Evolutionary conservation across 257 asterid genomes (phyloP).

Genomic region (Parsonsia alboflavescens): DNA sequence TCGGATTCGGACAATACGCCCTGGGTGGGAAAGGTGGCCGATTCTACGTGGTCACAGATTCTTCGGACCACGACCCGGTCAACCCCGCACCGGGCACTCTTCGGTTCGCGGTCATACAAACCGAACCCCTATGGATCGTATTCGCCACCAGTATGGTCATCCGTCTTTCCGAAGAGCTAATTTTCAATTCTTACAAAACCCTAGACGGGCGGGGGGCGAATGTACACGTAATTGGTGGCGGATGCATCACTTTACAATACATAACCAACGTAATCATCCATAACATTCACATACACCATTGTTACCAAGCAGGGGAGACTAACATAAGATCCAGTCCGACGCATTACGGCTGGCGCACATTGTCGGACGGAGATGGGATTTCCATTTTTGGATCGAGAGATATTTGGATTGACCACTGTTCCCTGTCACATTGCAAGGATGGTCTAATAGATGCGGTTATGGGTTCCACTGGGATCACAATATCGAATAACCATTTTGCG

Average conservation of each 20-base stretch:
- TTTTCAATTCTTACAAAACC: constrained; percentile 67
- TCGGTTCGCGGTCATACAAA: constrained; percentile 57
- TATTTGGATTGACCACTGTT: constrained; percentile 72
- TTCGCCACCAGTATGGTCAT: constrained; percentile 60
- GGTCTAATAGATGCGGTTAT: constrained; percentile 65
- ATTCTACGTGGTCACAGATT: constrained; percentile 60
- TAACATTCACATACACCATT: constrained; percentile 59
- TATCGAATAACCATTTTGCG: constrained; percentile 58
- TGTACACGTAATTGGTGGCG: constrained; percentile 63
- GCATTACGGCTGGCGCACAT: constrained; percentile 53
- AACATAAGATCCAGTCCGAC: constrained; percentile 65
- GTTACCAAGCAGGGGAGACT: constrained; percentile 57
- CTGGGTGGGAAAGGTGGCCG: constrained; percentile 73
- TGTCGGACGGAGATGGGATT: constrained; percentile 71
- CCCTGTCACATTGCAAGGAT: constrained; percentile 61
- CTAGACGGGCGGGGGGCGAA: constrained; percentile 61
- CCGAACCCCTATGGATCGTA: constrained; percentile 71
- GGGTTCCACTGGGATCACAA: constrained; percentile 70
- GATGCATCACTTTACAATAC: constrained; percentile 60
- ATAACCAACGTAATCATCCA: constrained; percentile 59
- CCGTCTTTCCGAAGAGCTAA: constrained; percentile 57
- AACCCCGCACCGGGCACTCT: constrained; percentile 63
- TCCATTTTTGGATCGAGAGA: constrained; percentile 56
- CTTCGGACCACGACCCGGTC: constrained; percentile 60
- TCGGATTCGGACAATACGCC: constrained; percentile 74